phyloP scores from a whole-genome alignment of 2,329 filamentous ascomycete genomes.

The Pochonia chlamydosporia region DNA sequence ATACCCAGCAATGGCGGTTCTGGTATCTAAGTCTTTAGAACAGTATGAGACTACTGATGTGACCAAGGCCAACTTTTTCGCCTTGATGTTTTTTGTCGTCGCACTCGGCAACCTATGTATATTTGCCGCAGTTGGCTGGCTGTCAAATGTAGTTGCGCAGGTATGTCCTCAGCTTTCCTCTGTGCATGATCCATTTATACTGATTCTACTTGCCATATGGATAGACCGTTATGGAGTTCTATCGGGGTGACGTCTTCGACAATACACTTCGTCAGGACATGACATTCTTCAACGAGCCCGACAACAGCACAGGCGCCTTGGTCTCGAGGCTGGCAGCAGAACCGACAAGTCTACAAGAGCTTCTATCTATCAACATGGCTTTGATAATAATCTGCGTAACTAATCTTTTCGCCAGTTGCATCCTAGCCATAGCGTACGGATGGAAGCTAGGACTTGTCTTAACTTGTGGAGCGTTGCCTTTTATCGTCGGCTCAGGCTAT shows the following conservation, averaged over 20 bases:
- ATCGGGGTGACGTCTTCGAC: slow-evolving; percentile 37
- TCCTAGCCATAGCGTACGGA: slow-evolving; percentile 38
- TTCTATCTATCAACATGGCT: slow-evolving; percentile 42
- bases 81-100: slow-evolving; percentile 52
- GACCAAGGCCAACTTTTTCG: slow-evolving; percentile 42
- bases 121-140: slow-evolving; percentile 34
- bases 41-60: slow-evolving; percentile 20
- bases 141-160: slow-evolving; percentile 30
- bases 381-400: slow-evolving; percentile 39
- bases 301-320: slow-evolving; percentile 32
- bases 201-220: too few species aligned
- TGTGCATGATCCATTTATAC: too few species aligned
- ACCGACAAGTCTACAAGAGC: slow-evolving; percentile 42
- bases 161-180: too few species aligned
- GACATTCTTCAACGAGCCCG: slow-evolving; percentile 34
- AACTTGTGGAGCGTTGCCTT: slow-evolving; percentile 38
- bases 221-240: slow-evolving; percentile 25
- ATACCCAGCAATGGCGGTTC: slow-evolving; percentile 33
- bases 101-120: slow-evolving; percentile 39
- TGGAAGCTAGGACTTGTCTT: slow-evolving; percentile 47
- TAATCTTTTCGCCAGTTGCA: slow-evolving; percentile 38
- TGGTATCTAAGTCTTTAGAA: slow-evolving; percentile 33
- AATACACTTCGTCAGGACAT: slow-evolving; percentile 52
- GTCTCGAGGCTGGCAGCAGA: slow-evolving; percentile 31
- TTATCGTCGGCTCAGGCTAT: slow-evolving; percentile 39